phyloP scores from a whole-genome alignment of 1,139 yeast species.

The Keqinozyma sinolaborantium region DNA sequence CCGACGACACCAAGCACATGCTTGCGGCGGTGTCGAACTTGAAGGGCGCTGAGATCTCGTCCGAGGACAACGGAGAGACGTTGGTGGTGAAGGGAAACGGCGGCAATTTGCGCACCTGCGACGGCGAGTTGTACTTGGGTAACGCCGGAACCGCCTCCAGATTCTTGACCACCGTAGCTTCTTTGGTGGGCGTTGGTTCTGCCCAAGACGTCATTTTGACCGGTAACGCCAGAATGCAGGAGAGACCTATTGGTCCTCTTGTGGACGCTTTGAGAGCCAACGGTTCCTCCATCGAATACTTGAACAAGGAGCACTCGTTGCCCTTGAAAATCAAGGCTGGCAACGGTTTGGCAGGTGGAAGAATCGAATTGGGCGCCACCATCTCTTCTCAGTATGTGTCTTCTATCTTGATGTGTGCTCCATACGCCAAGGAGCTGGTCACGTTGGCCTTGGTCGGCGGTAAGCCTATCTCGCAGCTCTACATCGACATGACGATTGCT shows the following conservation, averaged over 20 bases:
- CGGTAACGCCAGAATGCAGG: slow-evolving; percentile 97
- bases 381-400: slow-evolving; percentile 97
- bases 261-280: slow-evolving; percentile 85
- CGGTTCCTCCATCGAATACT: slow-evolving; percentile 71
- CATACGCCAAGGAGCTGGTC: slow-evolving; percentile 86
- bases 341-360: slow-evolving; percentile 78
- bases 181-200: slow-evolving; percentile 56
- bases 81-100: slow-evolving; percentile 86
- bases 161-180: slow-evolving; percentile 86
- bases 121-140: slow-evolving; percentile 75
- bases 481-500: slow-evolving; percentile 94
- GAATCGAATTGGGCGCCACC: slow-evolving; percentile 91
- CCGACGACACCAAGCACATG: slow-evolving; percentile 96
- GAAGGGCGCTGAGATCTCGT: slow-evolving; percentile 75
- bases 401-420: slow-evolving; percentile 95
- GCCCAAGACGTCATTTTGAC: slow-evolving; percentile 59
- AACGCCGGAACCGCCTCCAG: slow-evolving; percentile 99
- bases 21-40: slow-evolving; percentile 76
- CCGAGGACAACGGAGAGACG: slow-evolving; percentile 87
- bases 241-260: slow-evolving; percentile 94
- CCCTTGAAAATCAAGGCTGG: slow-evolving; percentile 77
- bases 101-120: slow-evolving; percentile 62
- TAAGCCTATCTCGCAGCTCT: slow-evolving; percentile 91
- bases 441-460: slow-evolving; percentile 91
- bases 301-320: slow-evolving; percentile 75